Evolutionary conservation across 257 asterid species (phyloP), one percentile per base, ranked within the genome.

Genomic region (Solanum gandarillasii): DNA sequence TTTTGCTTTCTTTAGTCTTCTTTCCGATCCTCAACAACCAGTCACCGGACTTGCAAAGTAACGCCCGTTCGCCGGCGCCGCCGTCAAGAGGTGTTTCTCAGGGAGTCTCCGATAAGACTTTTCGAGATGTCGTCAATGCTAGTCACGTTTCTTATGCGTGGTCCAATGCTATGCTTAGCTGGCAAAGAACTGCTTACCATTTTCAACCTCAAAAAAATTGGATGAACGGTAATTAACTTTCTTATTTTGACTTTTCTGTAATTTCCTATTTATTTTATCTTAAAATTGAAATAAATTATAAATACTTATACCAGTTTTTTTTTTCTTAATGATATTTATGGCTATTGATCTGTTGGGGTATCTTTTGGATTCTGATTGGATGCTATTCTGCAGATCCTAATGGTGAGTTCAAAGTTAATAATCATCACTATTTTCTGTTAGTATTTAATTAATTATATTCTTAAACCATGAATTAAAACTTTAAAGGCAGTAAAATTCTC

Each of bases 51-150:
- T 58, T 58, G 67, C 11, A 20, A 1, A 58, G n/a, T 8, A 35
- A 70, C 27, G 18, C 60, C 23, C 21, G 34, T 72, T 32, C 7
- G 32, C 90, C 88, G n/a, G 81, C 84, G 71, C 89, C 90, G 78
- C 90, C 90, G 83, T 94, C 98, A 2, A 91, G 98, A 89, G 98
- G 98, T 83, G 90, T 71, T 25, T 87, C 91, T 27, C 94, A 93
- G 71, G 99, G 99, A 10, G 98, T 95, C 74, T 96, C 99, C 86
- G 98, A 96, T 86, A 96, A 95, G 90, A 92, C 91, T 79, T 94
- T 90, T 92, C 92, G 92, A 87, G 87, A 76, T 5, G 90, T 86
- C 78, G 87, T 91, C 71, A 91, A 89, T 67, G 89, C 90, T 0
- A 86, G 90, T 21, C 73, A 67, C 60, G 65, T 89, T 76, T 95